Evolutionary conservation across 2,329 filamentous ascomycete genomes (phyloP).

Genomic region (Stagonosporopsis vannaccii): DNA sequence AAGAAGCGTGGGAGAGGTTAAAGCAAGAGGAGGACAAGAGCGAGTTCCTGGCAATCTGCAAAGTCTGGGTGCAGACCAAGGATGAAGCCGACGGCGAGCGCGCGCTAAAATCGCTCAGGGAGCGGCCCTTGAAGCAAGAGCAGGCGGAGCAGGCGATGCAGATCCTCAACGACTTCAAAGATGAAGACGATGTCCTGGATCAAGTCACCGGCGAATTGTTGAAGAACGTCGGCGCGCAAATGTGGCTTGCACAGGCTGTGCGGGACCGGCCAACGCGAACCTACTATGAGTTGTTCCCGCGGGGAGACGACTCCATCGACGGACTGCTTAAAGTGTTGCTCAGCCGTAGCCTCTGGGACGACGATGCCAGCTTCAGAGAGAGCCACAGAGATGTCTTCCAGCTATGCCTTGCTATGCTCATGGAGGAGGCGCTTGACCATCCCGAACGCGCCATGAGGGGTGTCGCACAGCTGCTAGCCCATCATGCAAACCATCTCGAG

Average conservation of each 20-base stretch:
- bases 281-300: slow-evolving; percentile 54
- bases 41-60: slow-evolving; percentile 45
- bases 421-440: slow-evolving; percentile 85
- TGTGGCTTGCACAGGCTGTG: slow-evolving; percentile 49
- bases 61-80: slow-evolving; percentile 43
- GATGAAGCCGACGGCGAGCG: slow-evolving; percentile 52
- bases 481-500: slow-evolving; percentile 62
- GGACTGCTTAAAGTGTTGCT: slow-evolving; percentile 53
- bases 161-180: slow-evolving; percentile 52
- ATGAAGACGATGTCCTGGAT: slow-evolving; percentile 52
- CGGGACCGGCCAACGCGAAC: slow-evolving; percentile 50
- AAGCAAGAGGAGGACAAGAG: slow-evolving; percentile 49
- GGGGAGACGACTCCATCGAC: slow-evolving; percentile 56
- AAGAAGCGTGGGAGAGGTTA: slow-evolving; percentile 51
- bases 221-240: slow-evolving; percentile 48
- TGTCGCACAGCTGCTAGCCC: slow-evolving; percentile 65
- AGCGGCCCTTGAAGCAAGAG: slow-evolving; percentile 44
- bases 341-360: slow-evolving; percentile 52
- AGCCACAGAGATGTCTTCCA: slow-evolving; percentile 68
- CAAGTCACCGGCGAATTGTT: slow-evolving; percentile 50
- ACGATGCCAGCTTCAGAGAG: slow-evolving; percentile 53
- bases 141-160: slow-evolving; percentile 52
- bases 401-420: slow-evolving; percentile 83
- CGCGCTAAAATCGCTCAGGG: slow-evolving; percentile 41
- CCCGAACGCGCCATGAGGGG: slow-evolving; percentile 68